Evolutionary conservation across 1,284 basidiomycete genomes (phyloP).

Genomic region (Exobasidium cylindrosporum): DNA sequence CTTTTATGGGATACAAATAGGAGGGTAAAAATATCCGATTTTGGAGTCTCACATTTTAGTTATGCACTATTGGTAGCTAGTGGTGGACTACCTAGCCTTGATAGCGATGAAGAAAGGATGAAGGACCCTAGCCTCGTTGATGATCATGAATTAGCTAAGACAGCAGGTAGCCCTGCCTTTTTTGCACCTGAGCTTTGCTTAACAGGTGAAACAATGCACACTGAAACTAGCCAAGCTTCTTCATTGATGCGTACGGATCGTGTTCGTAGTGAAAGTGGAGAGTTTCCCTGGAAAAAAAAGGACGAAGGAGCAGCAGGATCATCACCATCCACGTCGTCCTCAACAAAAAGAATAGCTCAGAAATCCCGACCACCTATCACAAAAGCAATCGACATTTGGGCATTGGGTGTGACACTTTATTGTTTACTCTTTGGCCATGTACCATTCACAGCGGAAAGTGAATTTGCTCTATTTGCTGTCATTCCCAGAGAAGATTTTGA

Average conservation of each 20-base stretch:
- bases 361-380: constrained; percentile 63
- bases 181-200: constrained; percentile 89
- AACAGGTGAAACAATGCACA: constrained; percentile 35
- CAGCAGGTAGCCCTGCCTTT: constrained; percentile 96
- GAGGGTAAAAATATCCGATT: constrained; percentile 90
- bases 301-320: neutral
- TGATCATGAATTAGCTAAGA: constrained; percentile 82
- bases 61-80: constrained; percentile 62
- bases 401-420: constrained; percentile 93
- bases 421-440: constrained; percentile 84
- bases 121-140: constrained; percentile 67
- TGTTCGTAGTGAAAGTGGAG: neutral
- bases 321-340: neutral
- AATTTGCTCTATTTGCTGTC: constrained; percentile 78
- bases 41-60: constrained; percentile 94
- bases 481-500: constrained; percentile 78
- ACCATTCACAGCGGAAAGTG: constrained; percentile 68
- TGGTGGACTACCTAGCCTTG: constrained; percentile 32
- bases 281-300: constrained; percentile 17
- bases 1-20: constrained; percentile 79
- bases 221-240: neutral
- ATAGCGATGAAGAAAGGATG: constrained; percentile 49
- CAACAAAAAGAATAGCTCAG: neutral
- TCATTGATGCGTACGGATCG: neutral
- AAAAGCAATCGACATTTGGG: constrained; percentile 98